Evolutionary conservation across 2,329 filamentous ascomycete genomes (phyloP).

Genomic region (Aspergillus fijiensis): DNA sequence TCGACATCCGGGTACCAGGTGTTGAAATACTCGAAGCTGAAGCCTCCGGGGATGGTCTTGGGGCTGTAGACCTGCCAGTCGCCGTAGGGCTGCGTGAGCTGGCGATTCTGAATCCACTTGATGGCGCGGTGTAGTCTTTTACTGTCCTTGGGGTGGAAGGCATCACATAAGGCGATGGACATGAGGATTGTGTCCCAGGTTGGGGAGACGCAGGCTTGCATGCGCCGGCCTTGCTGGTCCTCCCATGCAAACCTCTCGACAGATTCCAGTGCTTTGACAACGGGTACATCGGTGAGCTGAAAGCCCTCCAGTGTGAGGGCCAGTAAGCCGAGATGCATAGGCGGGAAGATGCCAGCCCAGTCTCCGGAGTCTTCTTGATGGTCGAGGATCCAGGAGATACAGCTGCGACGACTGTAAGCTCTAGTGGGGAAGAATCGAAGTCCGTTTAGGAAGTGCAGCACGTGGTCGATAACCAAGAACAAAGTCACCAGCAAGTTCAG

Average conservation of each 20-base stretch:
- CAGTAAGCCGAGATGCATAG: conserved; percentile 27
- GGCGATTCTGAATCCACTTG: conserved; percentile 15
- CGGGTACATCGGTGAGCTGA: conserved; percentile 16
- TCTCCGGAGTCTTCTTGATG: conserved; percentile 33
- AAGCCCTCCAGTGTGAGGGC: conserved; percentile 31
- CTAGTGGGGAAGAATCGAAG: conserved; percentile 14
- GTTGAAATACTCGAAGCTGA: conserved; percentile 35
- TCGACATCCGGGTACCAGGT: conserved; percentile 36
- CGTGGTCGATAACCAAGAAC: conserved; percentile 18
- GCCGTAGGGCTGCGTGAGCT: conserved; percentile 26
- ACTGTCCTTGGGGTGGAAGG: neutral
- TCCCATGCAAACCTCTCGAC: conserved; percentile 25
- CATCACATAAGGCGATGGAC: conserved; percentile 28
- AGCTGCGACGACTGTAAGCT: conserved; percentile 17
- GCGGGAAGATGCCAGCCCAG: conserved; percentile 32
- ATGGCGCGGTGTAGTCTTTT: neutral
- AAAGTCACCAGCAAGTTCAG: neutral
- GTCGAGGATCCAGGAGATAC: conserved; percentile 33
- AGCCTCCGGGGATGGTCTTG: conserved; percentile 24
- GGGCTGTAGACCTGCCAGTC: conserved; percentile 33
- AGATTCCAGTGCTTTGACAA: conserved; percentile 25
- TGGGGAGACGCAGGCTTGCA: conserved; percentile 31
- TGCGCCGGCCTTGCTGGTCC: conserved; percentile 26
- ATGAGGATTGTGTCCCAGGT: conserved; percentile 41
- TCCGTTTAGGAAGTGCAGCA: conserved; percentile 15